A percentile compares a stretch with the other conserved stretches of the same genome.
phyloP scores from a whole-genome alignment of 768 basidiomycete species.

The Grammothele lineata region DNA sequence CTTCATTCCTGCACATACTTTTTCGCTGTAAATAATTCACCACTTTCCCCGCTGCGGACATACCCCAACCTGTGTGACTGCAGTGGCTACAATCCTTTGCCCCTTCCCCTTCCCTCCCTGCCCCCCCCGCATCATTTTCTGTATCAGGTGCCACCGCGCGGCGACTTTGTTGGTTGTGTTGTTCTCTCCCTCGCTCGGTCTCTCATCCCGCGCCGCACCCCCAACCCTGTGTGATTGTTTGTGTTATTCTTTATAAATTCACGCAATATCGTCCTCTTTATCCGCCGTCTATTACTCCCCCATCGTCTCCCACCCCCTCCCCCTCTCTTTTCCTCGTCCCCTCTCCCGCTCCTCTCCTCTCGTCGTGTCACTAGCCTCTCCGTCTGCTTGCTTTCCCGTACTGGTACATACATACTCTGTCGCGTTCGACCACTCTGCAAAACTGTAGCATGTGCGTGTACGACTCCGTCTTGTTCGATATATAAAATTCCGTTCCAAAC shows the following conservation, averaged over 20 bases:
- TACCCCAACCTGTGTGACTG: too few species aligned
- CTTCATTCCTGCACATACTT: neutral
- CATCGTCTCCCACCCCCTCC: neutral
- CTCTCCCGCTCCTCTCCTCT: slow-evolving; percentile 3
- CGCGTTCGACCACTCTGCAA: slow-evolving; percentile 26
- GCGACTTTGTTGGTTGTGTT: slow-evolving; percentile 12
- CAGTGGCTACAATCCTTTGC: neutral
- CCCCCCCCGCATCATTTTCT: too few species aligned
- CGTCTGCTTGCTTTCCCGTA: slow-evolving; percentile 22
- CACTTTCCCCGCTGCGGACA: neutral
- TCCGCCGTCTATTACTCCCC: neutral
- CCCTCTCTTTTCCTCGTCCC: neutral
- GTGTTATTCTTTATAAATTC: slow-evolving; percentile 13
- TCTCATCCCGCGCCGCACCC: neutral
- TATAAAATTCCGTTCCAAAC: slow-evolving; percentile 18
- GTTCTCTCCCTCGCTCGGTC: neutral
- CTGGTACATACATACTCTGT: slow-evolving; percentile 20
- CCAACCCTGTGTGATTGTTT: slow-evolving; percentile 6
- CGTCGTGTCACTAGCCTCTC: slow-evolving; percentile 8
- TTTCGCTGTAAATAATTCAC: slow-evolving; percentile 9
- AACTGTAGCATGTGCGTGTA: slow-evolving; percentile 43
- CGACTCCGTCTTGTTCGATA: slow-evolving; percentile 27
- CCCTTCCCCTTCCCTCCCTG: slow-evolving; percentile 4
- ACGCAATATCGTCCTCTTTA: neutral
- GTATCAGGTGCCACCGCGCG: slow-evolving; percentile 10